phyloP scores from a whole-genome alignment of 2,329 filamentous ascomycete species.

The Alternaria conjuncta region DNA sequence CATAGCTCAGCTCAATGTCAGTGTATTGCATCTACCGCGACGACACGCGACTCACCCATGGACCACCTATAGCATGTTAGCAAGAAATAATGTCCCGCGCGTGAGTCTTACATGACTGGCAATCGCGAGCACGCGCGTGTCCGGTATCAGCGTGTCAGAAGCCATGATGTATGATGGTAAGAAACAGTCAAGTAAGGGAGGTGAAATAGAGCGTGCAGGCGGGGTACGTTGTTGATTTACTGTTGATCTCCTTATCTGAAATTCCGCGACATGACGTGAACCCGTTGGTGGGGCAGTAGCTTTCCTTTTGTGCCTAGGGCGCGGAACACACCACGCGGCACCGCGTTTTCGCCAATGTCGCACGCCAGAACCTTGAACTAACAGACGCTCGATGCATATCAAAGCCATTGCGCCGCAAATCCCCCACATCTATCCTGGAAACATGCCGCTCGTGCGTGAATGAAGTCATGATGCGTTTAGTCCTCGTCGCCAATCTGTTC shows the following conservation, averaged over 20 bases:
- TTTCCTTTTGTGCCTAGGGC: slow-evolving; percentile 26
- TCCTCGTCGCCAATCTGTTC: slow-evolving; percentile 73
- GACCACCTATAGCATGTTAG: slow-evolving; percentile 64
- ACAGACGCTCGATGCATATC: slow-evolving; percentile 35
- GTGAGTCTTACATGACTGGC: slow-evolving; percentile 85
- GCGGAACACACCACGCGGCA: slow-evolving; percentile 23
- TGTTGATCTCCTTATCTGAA: slow-evolving; percentile 45
- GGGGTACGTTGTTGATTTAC: slow-evolving; percentile 21
- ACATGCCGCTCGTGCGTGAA: slow-evolving; percentile 34
- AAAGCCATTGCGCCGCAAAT: slow-evolving; percentile 33
- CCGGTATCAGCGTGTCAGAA: slow-evolving; percentile 57
- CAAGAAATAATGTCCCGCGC: slow-evolving; percentile 16
- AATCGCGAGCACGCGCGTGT: slow-evolving; percentile 79
- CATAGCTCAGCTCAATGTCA: slow-evolving; percentile 69
- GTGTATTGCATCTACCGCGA: slow-evolving; percentile 9
- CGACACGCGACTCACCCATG: slow-evolving; percentile 66
- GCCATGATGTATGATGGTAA: slow-evolving; percentile 29
- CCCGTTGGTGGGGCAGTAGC: slow-evolving; percentile 35
- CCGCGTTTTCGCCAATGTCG: slow-evolving; percentile 27
- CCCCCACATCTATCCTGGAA: slow-evolving; percentile 32
- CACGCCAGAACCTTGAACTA: slow-evolving; percentile 21
- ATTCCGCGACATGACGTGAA: slow-evolving; percentile 43
- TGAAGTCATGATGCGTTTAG: slow-evolving; percentile 45
- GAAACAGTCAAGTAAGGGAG: not conserved
- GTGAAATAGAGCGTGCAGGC: not conserved